phyloP scores from a whole-genome alignment of 139 green algal genomes.

The Tetraselmis striata region DNA sequence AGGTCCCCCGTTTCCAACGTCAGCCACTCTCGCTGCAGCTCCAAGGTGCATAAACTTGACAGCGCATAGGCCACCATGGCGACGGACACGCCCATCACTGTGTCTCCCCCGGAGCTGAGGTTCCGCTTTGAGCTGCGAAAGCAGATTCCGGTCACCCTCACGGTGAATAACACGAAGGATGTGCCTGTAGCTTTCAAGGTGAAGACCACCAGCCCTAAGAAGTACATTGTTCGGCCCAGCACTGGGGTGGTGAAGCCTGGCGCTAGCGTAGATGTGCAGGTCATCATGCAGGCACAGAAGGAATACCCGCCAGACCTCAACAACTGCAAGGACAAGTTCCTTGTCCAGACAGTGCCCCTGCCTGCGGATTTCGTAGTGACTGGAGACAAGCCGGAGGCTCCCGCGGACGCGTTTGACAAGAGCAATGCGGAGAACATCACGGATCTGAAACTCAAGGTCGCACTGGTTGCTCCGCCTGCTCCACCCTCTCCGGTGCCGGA shows the following conservation, averaged over 20 bases:
- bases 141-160: conserved; percentile 60
- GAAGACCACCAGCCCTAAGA: conserved; percentile 79
- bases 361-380: background rate
- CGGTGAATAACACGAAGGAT: conserved; percentile 45
- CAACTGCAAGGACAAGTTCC: conserved; percentile 75
- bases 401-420: conserved; percentile 45
- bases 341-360: conserved; percentile 57
- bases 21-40: too few relatives aligned
- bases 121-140: conserved; percentile 70
- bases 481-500: conserved; percentile 63
- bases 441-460: conserved; percentile 58
- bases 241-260: conserved; percentile 47
- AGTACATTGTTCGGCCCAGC: conserved; percentile 78
- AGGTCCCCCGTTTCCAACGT: too few relatives aligned
- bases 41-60: too few relatives aligned
- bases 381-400: conserved; percentile 19
- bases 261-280: conserved; percentile 44
- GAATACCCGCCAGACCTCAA: conserved; percentile 34
- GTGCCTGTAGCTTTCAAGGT: conserved; percentile 72
- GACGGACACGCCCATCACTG: background rate
- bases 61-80: too few relatives aligned
- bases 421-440: conserved; percentile 27
- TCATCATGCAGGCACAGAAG: conserved; percentile 55
- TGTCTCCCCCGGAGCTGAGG: conserved; percentile 41
- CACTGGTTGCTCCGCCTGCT: conserved; percentile 48